Evolutionary conservation across 768 basidiomycete species (phyloP), one percentile per base, ranked within the genome.

Genomic region (Naganishia onofrii): DNA sequence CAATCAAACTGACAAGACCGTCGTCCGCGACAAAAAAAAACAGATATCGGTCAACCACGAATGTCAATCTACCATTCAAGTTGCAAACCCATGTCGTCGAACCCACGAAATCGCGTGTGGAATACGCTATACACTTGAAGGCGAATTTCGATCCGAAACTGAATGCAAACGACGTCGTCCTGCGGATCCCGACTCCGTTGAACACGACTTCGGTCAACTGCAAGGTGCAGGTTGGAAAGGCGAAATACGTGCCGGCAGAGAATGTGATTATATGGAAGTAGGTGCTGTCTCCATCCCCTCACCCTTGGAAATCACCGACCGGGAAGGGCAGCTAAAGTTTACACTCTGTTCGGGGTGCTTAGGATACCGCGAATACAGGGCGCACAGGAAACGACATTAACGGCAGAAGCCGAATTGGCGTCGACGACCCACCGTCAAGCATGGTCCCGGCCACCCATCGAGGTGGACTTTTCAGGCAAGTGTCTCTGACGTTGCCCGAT

Each of bases 251-350:
- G 3, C 95, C 96, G 1, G 91, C 87, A 0, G 96, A 99, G 82
- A 99, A 99, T 73, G 86, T 95, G 32, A 90, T 98, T 56, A 85
- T 97, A 6, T 99, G 96, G 96, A 98, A 97, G 96, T 96, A 80
- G 76, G 95, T 85, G 38, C 9, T 52, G 12, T 55, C 4, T n/a
- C n/a, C n/a, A n/a, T n/a, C n/a, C n/a, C n/a, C n/a, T n/a, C n/a
- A n/a, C n/a, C n/a, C n/a, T n/a, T n/a, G n/a, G n/a, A n/a, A n/a
- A n/a, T n/a, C n/a, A n/a, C n/a, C n/a, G n/a, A n/a, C n/a, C n/a
- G n/a, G n/a, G n/a, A n/a, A n/a, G n/a, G n/a, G n/a, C n/a, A n/a
- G n/a, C n/a, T n/a, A n/a, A n/a, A n/a, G n/a, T n/a, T n/a, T n/a
- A n/a, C n/a, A n/a, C n/a, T n/a, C n/a, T n/a, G n/a, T n/a, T n/a